phyloP scores from a whole-genome alignment of 768 basidiomycete species.

The Dictyophora rubrovolvata region DNA sequence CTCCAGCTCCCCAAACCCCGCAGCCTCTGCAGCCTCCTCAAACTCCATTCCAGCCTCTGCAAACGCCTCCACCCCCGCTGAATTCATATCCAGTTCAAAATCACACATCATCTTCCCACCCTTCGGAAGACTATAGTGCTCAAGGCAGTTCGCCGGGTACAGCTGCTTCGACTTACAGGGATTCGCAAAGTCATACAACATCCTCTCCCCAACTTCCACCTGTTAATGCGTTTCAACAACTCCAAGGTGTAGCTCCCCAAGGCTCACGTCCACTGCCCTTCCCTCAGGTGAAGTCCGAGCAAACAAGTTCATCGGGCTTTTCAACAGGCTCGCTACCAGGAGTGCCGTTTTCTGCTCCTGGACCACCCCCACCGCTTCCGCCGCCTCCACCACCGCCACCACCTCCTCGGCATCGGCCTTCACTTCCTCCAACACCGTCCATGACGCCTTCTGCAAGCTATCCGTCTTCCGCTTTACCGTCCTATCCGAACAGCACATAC shows the following conservation, averaged over 20 bases:
- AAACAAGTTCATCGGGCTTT: neutral
- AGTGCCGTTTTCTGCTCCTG: slow-evolving; percentile 13
- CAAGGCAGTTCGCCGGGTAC: slow-evolving; percentile 22
- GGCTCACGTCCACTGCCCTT: slow-evolving; percentile 4
- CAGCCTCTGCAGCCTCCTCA: slow-evolving; percentile 15
- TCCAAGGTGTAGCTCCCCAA: slow-evolving; percentile 19
- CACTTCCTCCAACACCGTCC: slow-evolving; percentile 9
- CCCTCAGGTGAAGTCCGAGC: neutral
- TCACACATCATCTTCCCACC: slow-evolving; percentile 14
- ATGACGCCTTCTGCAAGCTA: neutral
- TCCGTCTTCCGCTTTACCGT: slow-evolving; percentile 6
- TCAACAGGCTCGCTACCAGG: neutral
- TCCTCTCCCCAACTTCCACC: slow-evolving; percentile 23
- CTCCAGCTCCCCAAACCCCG: slow-evolving; percentile 27
- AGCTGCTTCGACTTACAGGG: slow-evolving; percentile 17
- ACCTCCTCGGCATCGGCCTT: slow-evolving; percentile 4
- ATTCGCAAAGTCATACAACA: slow-evolving; percentile 11
- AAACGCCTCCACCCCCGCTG: slow-evolving; percentile 17
- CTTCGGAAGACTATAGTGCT: slow-evolving; percentile 23
- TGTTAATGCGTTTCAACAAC: slow-evolving; percentile 32
- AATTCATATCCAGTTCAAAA: slow-evolving; percentile 10
- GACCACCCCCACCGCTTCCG: slow-evolving; percentile 12
- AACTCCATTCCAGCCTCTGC: slow-evolving; percentile 10
- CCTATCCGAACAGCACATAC: neutral
- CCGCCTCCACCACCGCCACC: slow-evolving; percentile 7